Base-by-base conservation (phyloP, 805 yeast genomes). In the Cyberlindnera veronae region DNA sequence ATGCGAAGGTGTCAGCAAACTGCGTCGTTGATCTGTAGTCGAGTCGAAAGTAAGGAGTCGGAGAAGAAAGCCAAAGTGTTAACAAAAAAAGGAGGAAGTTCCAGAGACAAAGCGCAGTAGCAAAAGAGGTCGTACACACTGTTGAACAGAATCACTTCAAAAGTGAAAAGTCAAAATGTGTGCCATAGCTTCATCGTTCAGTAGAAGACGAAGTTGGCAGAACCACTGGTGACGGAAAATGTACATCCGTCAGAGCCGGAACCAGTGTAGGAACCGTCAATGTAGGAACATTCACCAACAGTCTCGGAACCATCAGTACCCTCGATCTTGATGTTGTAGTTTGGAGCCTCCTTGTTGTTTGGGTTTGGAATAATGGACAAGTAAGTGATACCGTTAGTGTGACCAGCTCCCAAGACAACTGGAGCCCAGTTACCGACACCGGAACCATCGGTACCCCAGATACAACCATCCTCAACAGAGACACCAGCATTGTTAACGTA, bases 381-480 rank as follows among this genome's bases (percentile, higher is more conserved):
- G 76, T 87, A 90, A 39, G 95, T 72, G 58, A 79, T 70, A 48
- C 76, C 75, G 45, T 56, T 47, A 47, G 84, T 71, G 67, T 74
- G 71, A 61, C 98, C 97, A 41, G 97, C 88, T 64, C 99, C 99
- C 57, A 93, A 74, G 68, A 82, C 86, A 53, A 91, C 74, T 57
- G 98, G 98, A 51, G 98, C 95, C 96, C 96, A 91, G 85, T 91
- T 91, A 71, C 99, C 99, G 50, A 85, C 67, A 58, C 82, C 84
- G 27, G 90, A 74, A 50, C 87, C 87, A 9, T 72, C 55, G 39
- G 77, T 62, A 65, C 97, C 95, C 99, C 99, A 91, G 57, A 84
- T 67, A 74, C 99, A 91, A 57, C 96, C 98, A 47, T 89, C 91
- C 64, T 81, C 83, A 58, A 71, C 73, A 43, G 86, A 75, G 52